A percentile compares a stretch with the other conserved stretches of the same genome.
Conservation (phyloP, 2,329 filamentous ascomycete species). For the Elsinoe ampelina region DNA sequence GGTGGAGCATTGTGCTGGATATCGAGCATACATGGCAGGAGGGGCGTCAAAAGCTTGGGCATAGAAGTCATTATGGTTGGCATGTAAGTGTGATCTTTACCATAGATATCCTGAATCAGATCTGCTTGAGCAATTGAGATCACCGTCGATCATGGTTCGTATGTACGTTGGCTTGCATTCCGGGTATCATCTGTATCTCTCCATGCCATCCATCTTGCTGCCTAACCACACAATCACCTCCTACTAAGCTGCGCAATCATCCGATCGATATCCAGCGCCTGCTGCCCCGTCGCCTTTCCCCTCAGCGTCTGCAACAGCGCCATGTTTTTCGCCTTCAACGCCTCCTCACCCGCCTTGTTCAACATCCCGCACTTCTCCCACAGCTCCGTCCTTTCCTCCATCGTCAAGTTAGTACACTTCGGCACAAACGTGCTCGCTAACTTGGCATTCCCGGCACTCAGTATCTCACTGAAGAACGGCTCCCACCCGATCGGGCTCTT, state of each 20-base stretch:
- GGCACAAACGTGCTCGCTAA: slow-evolving; percentile 75
- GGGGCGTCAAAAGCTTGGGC: not conserved
- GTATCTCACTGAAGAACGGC: slow-evolving; percentile 84
- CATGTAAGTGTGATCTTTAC: too few species aligned
- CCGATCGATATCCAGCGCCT: slow-evolving; percentile 72
- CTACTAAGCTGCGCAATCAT: slow-evolving; percentile 48
- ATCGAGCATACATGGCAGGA: too few species aligned
- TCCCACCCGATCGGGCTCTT: slow-evolving; percentile 97
- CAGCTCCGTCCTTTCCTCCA: slow-evolving; percentile 71
- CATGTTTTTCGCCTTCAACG: slow-evolving; percentile 68
- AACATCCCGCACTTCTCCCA: slow-evolving; percentile 93
- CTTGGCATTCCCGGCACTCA: slow-evolving; percentile 82
- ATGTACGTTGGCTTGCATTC: not conserved
- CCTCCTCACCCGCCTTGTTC: slow-evolving; percentile 83
- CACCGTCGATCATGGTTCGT: not conserved
- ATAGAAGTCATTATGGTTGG: too few species aligned
- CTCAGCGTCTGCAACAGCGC: slow-evolving; percentile 65
- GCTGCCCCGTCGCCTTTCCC: slow-evolving; percentile 60
- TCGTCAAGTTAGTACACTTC: slow-evolving; percentile 67
- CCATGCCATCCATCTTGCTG: not conserved
- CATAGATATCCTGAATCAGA: too few species aligned
- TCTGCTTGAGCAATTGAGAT: too few species aligned
- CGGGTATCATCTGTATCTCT: not conserved
- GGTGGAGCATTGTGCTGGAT: too few species aligned
- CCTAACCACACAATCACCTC: slow-evolving; percentile 15